These are phyloP conservation scores for Colletotrichum liaoningense DNA, from an alignment of 2,329 filamentous ascomycete species.

Conservation along the genomic window DNA sequence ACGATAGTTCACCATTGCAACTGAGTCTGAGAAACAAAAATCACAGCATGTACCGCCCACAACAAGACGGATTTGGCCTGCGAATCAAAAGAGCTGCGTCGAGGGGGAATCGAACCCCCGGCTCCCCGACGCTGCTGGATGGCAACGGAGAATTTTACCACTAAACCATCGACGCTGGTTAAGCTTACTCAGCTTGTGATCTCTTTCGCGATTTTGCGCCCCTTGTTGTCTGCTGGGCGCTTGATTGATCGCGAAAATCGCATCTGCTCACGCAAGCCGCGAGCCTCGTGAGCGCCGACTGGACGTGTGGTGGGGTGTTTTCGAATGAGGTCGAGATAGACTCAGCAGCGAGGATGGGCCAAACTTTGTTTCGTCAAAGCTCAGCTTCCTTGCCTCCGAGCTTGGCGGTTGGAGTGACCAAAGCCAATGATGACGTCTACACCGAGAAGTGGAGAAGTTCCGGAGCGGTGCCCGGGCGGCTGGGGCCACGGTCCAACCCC, in stretches of 20 bases:
- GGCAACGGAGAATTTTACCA: constrained; percentile 37
- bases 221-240: accelerated
- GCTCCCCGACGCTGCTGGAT: constrained; percentile 33
- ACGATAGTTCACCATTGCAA: too few relatives aligned
- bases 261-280: too few relatives aligned
- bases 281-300: too few relatives aligned
- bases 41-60: too few relatives aligned
- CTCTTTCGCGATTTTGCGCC: accelerated
- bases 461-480: too few relatives aligned
- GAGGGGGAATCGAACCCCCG: not conserved
- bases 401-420: not conserved
- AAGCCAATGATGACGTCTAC: too few relatives aligned
- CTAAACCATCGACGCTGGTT: constrained; percentile 27
- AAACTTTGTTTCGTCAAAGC: not conserved
- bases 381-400: not conserved
- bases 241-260: not conserved
- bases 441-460: too few relatives aligned
- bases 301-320: too few relatives aligned
- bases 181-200: constrained; percentile 7
- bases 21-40: not conserved
- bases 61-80: too few relatives aligned
- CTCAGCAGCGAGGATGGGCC: not conserved
- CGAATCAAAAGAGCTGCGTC: not conserved
- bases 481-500: too few relatives aligned
- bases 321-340: constrained; percentile 14